phyloP scores from a whole-genome alignment of 768 basidiomycete species.

The Leccinellum albellum region DNA sequence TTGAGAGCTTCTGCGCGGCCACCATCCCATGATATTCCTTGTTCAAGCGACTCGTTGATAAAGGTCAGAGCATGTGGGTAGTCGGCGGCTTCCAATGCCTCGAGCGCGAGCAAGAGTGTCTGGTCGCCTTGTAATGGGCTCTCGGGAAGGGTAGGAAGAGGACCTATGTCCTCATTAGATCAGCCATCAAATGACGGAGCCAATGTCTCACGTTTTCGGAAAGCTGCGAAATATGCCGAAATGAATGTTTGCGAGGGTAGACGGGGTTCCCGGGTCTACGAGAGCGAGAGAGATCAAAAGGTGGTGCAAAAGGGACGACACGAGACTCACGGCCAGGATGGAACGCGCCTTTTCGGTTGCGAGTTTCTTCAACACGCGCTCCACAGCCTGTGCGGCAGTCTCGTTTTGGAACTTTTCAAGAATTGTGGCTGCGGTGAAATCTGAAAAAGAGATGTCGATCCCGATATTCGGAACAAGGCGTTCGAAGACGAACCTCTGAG shows the following conservation, averaged over 20 bases:
- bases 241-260: slow-evolving; percentile 91
- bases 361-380: slow-evolving; percentile 87
- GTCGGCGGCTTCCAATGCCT: slow-evolving; percentile 82
- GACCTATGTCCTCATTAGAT: slow-evolving; percentile 37
- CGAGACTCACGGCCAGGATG: slow-evolving; percentile 56
- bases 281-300: neutral
- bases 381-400: slow-evolving; percentile 72
- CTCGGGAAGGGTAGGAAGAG: slow-evolving; percentile 70
- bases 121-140: slow-evolving; percentile 75
- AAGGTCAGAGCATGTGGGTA: slow-evolving; percentile 78
- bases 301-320: neutral
- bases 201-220: slow-evolving; percentile 70
- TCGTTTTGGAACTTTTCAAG: slow-evolving; percentile 90
- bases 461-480: neutral
- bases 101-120: slow-evolving; percentile 73
- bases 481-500: slow-evolving; percentile 57
- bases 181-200: neutral
- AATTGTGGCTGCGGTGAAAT: slow-evolving; percentile 96
- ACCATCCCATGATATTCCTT: slow-evolving; percentile 72
- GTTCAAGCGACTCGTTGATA: slow-evolving; percentile 80
- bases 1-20: slow-evolving; percentile 88
- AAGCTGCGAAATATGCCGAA: slow-evolving; percentile 93
- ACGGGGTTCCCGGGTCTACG: slow-evolving; percentile 64
- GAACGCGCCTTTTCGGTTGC: slow-evolving; percentile 68
- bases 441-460: slow-evolving; percentile 35